These are phyloP conservation scores for Xerocomellus intermedius DNA, from an alignment of 768 basidiomycete genomes.

Conservation along the genomic window DNA sequence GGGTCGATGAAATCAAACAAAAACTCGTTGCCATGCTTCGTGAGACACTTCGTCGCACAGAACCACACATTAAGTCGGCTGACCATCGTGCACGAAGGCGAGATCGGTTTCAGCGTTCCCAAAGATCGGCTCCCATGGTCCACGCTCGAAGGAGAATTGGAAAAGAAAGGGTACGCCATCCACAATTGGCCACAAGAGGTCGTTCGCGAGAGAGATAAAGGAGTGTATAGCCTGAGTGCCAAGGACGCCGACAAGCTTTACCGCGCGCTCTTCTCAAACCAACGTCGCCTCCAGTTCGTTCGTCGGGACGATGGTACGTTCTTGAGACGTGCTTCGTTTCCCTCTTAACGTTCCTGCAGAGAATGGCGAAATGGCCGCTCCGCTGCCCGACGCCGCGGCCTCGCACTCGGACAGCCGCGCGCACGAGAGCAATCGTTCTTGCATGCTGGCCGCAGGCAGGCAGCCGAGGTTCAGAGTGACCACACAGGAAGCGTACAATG, in stretches of 20 bases:
- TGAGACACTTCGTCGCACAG: not conserved
- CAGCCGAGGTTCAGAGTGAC: no score
- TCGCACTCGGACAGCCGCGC: no score
- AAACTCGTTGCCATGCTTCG: constrained; percentile 6
- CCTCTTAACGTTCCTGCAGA: no score
- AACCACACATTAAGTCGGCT: not conserved
- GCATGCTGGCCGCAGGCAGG: no score
- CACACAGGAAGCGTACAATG: no score
- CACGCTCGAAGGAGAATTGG: not conserved
- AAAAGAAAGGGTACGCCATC: not conserved
- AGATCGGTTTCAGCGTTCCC: not conserved
- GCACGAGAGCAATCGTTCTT: no score
- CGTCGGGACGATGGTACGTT: no score
- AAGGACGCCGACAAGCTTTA: not conserved
- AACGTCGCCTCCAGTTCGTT: not conserved
- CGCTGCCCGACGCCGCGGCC: no score
- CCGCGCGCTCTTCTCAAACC: not conserved
- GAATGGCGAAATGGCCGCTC: no score
- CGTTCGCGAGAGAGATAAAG: not conserved
- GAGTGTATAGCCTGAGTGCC: not conserved
- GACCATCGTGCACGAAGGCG: not conserved
- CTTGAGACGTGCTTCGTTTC: no score
- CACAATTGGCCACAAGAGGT: constrained; percentile 2
- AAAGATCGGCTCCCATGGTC: not conserved
- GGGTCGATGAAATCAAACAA: constrained; percentile 1